A percentile compares a stretch with the other conserved stretches of the same genome.
phyloP scores from a whole-genome alignment of 148 eudicot genomes.

The Simmondsia chinensis region DNA sequence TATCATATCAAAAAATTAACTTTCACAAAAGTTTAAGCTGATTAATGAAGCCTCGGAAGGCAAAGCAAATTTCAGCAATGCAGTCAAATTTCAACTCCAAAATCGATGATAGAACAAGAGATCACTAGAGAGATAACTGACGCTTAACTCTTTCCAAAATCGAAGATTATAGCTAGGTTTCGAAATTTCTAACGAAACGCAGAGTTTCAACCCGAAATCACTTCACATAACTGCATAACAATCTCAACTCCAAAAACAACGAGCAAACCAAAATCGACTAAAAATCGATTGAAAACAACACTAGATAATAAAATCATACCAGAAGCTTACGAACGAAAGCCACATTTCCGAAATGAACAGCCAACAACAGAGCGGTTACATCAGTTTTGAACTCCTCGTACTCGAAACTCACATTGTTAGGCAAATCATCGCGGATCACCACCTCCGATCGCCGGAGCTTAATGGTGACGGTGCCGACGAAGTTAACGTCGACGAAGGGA shows the following conservation, averaged over 20 bases:
- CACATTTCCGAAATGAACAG: slow-evolving; percentile 49
- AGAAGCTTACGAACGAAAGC: slow-evolving; percentile 41
- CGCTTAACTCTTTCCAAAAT: too few relatives aligned
- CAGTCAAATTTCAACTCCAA: too few relatives aligned
- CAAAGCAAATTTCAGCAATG: too few relatives aligned
- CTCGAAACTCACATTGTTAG: slow-evolving; percentile 38
- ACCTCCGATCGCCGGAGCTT: slow-evolving; percentile 49
- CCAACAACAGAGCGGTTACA: slow-evolving; percentile 75
- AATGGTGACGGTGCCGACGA: slow-evolving; percentile 52
- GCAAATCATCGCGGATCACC: slow-evolving; percentile 32
- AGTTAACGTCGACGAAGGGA: slow-evolving; percentile 66
- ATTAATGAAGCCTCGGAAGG: too few relatives aligned
- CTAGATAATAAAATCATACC: slow-evolving; percentile 11
- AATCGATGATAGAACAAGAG: too few relatives aligned
- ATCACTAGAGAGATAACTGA: too few relatives aligned
- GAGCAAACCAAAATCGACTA: slow-evolving; percentile 8
- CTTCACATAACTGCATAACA: too few relatives aligned
- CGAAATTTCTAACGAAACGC: too few relatives aligned
- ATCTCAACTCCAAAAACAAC: slow-evolving; percentile 2
- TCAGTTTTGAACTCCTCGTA: slow-evolving; percentile 68
- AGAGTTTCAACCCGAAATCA: too few relatives aligned
- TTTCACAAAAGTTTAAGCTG: too few relatives aligned
- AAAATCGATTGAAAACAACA: neutral
- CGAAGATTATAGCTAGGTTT: too few relatives aligned
- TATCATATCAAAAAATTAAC: too few relatives aligned